These are phyloP conservation scores for Omphalea diandra DNA, from an alignment of 441 rosid species.

Conservation along the genomic window DNA sequence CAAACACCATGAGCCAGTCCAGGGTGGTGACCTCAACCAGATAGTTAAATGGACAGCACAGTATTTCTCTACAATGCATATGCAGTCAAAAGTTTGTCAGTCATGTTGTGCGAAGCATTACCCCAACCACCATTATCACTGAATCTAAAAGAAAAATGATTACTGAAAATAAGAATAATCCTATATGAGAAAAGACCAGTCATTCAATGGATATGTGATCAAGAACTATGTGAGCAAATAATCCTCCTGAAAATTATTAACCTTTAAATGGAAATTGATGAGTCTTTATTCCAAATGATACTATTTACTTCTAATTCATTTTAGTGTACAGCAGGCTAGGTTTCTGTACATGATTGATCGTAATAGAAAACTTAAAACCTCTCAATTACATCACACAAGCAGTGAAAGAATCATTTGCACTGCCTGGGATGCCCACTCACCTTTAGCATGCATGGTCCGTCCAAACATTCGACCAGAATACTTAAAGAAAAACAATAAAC, in stretches of 20 bases:
- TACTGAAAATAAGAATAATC: not conserved
- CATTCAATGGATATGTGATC: not conserved
- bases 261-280: not conserved
- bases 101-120: not conserved
- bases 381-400: conserved; percentile 41
- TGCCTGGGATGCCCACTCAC: conserved; percentile 43
- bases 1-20: not conserved
- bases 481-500: not conserved
- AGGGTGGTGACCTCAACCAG: not conserved
- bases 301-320: conserved; percentile 31
- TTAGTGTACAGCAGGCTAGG: conserved; percentile 25
- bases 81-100: not conserved
- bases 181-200: not conserved
- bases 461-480: not conserved
- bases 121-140: not conserved
- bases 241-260: not conserved
- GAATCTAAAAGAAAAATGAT: not conserved
- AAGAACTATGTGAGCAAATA: not conserved
- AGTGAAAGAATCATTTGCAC: conserved; percentile 23
- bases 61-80: not conserved
- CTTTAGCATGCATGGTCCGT: conserved; percentile 16
- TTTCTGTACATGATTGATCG: conserved; percentile 40
- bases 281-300: conserved; percentile 25
- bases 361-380: conserved; percentile 10
- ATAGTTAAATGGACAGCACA: not conserved